A percentile compares a stretch with the other conserved stretches of the same genome.
phyloP scores from a whole-genome alignment of 78 protist genomes.

The Polysphondylium violaceum region DNA sequence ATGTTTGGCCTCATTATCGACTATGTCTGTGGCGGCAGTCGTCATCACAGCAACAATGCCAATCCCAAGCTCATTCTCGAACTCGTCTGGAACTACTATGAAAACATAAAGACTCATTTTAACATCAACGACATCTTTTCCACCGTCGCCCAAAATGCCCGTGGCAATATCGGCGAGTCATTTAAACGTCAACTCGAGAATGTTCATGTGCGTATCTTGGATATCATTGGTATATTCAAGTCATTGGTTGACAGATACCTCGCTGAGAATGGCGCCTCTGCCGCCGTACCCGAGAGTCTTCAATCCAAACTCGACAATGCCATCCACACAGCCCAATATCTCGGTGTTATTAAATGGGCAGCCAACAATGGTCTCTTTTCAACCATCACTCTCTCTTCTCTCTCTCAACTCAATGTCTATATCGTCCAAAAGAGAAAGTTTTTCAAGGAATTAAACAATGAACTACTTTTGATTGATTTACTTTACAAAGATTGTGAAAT shows the following conservation, averaged over 20 bases:
- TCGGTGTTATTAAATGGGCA: constrained; percentile 48
- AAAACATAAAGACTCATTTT: not conserved
- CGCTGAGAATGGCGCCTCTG: not conserved
- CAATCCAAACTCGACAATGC: constrained; percentile 14
- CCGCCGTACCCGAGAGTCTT: constrained; percentile 12
- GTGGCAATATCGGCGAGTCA: too few relatives aligned
- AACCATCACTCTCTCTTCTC: not conserved
- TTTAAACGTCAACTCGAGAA: constrained; percentile 4
- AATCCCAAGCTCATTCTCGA: constrained; percentile 58
- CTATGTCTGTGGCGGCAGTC: constrained; percentile 23
- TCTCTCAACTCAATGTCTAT: not conserved
- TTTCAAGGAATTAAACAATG: not conserved
- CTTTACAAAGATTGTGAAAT: not conserved
- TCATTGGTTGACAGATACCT: constrained; percentile 30
- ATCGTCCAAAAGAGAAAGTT: not conserved
- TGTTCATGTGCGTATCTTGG: constrained; percentile 6
- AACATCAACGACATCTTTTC: constrained; percentile 20
- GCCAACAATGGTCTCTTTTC: constrained; percentile 6
- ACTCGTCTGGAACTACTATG: constrained; percentile 31
- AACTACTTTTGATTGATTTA: constrained; percentile 42
- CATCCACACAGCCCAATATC: not conserved
- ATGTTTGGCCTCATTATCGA: constrained; percentile 23
- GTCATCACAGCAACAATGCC: not conserved
- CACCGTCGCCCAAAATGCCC: not conserved
- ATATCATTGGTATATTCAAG: constrained; percentile 3